phyloP scores from a whole-genome alignment of 225 moss, liverwort and hornwort genomes.

The Polytrichum commune region DNA sequence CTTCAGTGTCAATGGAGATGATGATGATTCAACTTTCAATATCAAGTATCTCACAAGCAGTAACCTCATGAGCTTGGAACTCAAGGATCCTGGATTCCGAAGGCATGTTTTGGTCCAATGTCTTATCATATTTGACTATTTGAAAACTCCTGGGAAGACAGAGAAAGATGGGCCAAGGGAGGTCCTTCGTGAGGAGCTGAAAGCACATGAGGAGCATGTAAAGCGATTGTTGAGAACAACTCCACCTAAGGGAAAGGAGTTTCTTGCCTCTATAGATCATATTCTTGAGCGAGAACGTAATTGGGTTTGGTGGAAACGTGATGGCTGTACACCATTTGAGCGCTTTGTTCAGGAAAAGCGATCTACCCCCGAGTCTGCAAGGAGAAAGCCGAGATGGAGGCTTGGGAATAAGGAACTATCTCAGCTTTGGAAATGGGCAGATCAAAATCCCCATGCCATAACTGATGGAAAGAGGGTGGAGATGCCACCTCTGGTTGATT shows the following conservation, averaged over 20 bases:
- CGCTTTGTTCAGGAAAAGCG: conserved; percentile 46
- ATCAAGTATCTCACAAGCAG: conserved; percentile 98
- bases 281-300: conserved; percentile 94
- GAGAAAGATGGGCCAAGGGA: conserved; percentile 95
- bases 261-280: conserved; percentile 85
- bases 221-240: conserved; percentile 86
- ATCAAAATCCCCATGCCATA: conserved; percentile 81
- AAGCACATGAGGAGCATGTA: conserved; percentile 86
- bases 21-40: conserved; percentile 93
- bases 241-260: conserved; percentile 89
- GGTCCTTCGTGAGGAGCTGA: conserved; percentile 84
- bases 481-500: conserved; percentile 81
- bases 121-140: conserved; percentile 86
- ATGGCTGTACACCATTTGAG: conserved; percentile 96
- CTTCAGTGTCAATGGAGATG: conserved; percentile 72
- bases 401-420: conserved; percentile 91
- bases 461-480: conserved; percentile 75
- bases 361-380: conserved; percentile 16
- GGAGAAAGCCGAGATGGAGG: conserved; percentile 76
- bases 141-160: conserved; percentile 94
- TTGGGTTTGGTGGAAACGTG: conserved; percentile 99
- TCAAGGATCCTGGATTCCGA: conserved; percentile 97
- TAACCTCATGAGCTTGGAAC: conserved; percentile 94
- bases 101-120: conserved; percentile 95
- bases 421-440: conserved; percentile 99